Base-by-base conservation (phyloP, 305 asterid species). In the Fraxinus angustifolia region DNA sequence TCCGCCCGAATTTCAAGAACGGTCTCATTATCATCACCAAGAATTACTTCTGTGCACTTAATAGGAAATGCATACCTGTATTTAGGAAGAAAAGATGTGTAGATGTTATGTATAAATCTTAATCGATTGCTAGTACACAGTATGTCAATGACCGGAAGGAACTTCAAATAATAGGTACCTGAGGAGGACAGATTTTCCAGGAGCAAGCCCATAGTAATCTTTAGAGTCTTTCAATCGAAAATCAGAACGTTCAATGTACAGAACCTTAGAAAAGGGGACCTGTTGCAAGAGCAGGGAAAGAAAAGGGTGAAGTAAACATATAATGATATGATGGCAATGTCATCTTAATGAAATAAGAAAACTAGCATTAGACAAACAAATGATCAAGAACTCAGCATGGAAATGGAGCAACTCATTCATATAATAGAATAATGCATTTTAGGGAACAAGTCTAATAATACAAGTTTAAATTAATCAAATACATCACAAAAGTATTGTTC, bases 161-260 rank as follows among this genome's bases (percentile, higher is more conserved):
- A 48, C 7, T 79, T 28, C 34, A 31, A 78, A 68, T 0, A 33
- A 73, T 16, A 77, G 3, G 73, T 79, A 94, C 99, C 99, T 94
- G 71, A 94, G 92, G 53, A 96, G 93, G 84, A 94, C 97, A 73
- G 95, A 91, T 87, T 96, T 96, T 2, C 94, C 95, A 80, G 98
- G 99, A 86, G 98, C 98, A 84, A 96, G 97, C 28, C 99, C 99
- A 82, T 90, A 94, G 80, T 92, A 96, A 85, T 94, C 99, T 90
- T 96, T 96, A 56, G 98, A 93, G 87, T 94, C 98, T 87, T 89
- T 89, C 90, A 87, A 76, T 65, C 98, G 93, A 75, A 96, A 96
- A 90, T 96, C 97, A 31, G 98, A 83, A 71, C 73, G 89, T 70
- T 96, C 98, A 67, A 94, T 94, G 83, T 94, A 94, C 38, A 94